Evolutionary conservation across 306 rosid genomes (phyloP).

Genomic region (Acmispon strigosus): DNA sequence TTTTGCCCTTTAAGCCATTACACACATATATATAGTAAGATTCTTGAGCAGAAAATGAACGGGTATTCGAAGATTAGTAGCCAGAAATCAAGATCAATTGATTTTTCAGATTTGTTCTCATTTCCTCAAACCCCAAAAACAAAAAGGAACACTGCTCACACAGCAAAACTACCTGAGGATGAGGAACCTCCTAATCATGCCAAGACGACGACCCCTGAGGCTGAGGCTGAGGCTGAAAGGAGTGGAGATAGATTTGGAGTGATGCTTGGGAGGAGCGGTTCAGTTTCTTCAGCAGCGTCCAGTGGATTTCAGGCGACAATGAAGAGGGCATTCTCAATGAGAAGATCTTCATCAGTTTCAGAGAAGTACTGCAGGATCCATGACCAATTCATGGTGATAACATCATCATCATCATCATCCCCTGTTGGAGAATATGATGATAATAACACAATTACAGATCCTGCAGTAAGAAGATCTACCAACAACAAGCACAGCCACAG

Average conservation of each 20-base stretch:
- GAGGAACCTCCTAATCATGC: not conserved
- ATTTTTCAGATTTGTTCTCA: constrained; percentile 35
- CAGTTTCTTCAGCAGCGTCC: constrained; percentile 26
- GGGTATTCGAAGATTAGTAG: constrained; percentile 50
- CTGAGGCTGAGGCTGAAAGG: no score
- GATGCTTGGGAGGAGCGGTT: constrained; percentile 34
- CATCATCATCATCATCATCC: no score
- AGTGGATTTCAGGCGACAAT: constrained; percentile 37
- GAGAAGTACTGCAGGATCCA: constrained; percentile 80
- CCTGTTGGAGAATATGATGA: not conserved
- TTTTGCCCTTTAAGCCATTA: no score
- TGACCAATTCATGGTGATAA: constrained; percentile 34
- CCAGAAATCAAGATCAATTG: constrained; percentile 51
- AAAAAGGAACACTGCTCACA: not conserved
- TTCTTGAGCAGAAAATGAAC: constrained; percentile 12
- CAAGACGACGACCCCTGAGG: no score
- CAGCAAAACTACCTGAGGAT: not conserved
- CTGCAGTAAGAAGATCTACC: no score
- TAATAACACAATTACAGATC: constrained; percentile 13
- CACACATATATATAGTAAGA: no score
- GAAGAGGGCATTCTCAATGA: constrained; percentile 60
- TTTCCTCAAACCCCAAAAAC: constrained; percentile 21
- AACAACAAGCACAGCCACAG: constrained; percentile 10
- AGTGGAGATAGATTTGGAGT: constrained; percentile 25
- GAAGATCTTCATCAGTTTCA: constrained; percentile 71